Evolutionary conservation across 345 rosid genomes (phyloP).

Genomic region (Toxicodendron radicans): DNA sequence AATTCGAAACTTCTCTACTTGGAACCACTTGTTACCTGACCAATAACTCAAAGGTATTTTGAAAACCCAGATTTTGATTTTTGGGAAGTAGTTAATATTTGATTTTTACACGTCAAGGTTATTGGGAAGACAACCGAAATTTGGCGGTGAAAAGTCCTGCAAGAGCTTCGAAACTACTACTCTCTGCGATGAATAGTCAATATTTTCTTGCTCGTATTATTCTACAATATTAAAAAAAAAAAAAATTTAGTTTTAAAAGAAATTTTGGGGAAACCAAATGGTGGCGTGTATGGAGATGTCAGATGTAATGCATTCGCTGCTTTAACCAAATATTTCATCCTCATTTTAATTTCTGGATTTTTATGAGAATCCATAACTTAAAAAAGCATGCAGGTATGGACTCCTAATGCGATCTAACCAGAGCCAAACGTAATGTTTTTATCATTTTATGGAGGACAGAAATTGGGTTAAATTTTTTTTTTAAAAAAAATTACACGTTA

Average conservation of each 20-base stretch:
- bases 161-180: neutral
- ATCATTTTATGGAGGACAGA: no score
- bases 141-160: slow-evolving; percentile 4
- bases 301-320: neutral
- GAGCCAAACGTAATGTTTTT: neutral
- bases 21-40: neutral
- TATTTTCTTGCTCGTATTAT: no score
- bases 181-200: no score
- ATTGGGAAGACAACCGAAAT: slow-evolving; percentile 12
- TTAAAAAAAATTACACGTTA: no score
- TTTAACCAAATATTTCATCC: neutral
- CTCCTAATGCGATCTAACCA: neutral
- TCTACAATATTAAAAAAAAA: no score
- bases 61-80: neutral
- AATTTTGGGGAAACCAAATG: neutral
- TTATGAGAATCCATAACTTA: neutral
- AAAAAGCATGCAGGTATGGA: neutral
- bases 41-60: neutral
- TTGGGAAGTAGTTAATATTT: neutral
- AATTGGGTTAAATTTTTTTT: no score
- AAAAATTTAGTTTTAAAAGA: no score
- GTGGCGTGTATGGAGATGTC: neutral
- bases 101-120: slow-evolving; percentile 25
- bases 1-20: no score
- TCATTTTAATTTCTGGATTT: slow-evolving; percentile 1